These are phyloP conservation scores for Cucumis sativus DNA, from an alignment of 306 rosid species.

Conservation along the genomic window DNA sequence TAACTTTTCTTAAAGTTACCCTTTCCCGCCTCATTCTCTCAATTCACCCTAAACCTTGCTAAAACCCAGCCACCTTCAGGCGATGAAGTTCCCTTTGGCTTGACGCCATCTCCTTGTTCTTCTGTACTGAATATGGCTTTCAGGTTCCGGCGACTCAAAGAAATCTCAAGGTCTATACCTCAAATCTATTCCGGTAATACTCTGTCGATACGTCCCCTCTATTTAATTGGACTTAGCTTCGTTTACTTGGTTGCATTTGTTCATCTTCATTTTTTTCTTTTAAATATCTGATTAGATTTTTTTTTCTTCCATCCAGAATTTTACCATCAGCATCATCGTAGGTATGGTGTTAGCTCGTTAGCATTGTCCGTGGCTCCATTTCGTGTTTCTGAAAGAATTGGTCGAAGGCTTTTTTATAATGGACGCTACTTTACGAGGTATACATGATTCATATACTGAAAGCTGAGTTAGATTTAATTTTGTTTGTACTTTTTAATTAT, in stretches of 20 bases:
- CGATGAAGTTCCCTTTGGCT: neutral
- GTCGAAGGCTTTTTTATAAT: conserved; percentile 9
- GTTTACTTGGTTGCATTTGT: neutral
- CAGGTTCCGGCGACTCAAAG: conserved; percentile 5
- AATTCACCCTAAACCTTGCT: neutral
- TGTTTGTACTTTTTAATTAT: neutral
- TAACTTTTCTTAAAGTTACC: neutral
- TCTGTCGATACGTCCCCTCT: neutral
- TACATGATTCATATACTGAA: neutral
- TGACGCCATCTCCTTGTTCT: neutral
- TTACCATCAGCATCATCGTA: conserved; percentile 10
- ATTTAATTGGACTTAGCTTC: neutral
- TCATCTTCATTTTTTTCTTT: neutral
- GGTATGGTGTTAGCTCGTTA: conserved; percentile 5
- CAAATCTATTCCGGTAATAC: conserved; percentile 1
- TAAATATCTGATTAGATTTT: neutral
- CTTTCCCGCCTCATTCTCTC: neutral
- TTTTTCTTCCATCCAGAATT: neutral
- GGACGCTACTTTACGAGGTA: conserved; percentile 30
- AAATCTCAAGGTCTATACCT: neutral
- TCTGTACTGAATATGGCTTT: neutral
- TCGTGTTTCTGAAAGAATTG: conserved; percentile 12
- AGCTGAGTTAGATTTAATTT: neutral
- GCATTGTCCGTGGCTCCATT: conserved; percentile 10
- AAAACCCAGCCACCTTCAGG: neutral